Base-by-base conservation (phyloP, 352 stramenopile species). In the Achlya hypogyna region DNA sequence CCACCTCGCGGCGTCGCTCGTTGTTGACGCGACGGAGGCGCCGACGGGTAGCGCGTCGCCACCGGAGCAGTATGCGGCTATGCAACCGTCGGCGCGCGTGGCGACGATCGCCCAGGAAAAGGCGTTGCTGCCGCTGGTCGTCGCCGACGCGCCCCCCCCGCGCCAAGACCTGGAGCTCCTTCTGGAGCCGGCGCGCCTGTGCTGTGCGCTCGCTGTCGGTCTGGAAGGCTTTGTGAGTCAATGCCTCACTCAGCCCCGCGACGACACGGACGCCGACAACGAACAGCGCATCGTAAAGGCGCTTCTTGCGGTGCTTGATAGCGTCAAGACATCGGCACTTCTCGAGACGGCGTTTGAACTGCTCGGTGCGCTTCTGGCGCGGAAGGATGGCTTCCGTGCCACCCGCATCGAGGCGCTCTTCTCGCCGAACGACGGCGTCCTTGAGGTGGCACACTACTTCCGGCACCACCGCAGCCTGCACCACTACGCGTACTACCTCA, bases 401-500 rank as follows among this genome's bases (percentile, higher is more conserved):
- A 12, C 43, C 53, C 29, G 23, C 20, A n/a, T 72, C 51, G 16
- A 35, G 80, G 27, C 75, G 86, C 42, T 91, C 8, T 79, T 88
- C 32, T 91, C 79, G 0, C 74, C 81, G 2, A 74, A 74, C 0
- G 73, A 74, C 20, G 81, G 81, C 0, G 27, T 88, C 20, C 69
- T 91, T 0, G 81, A 91, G 62, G 82, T 74, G 2, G 81, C 81
- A 5, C 66, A 67, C 1, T 91, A 88, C 68, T 89, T 88, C 51
- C 75, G 79, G 53, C 78, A 85, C 58, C 78, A 86, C 27, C 63
- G 64, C 2, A 75, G 63, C 2, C 68, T 77, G 3, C 75, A 76
- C 40, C 65, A 79, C 35, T 85, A 84, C 62, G 77, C 78, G 5
- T 78, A 84, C 52, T 62, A 82, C 31, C 62, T 91, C 8, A 69